Evolutionary conservation across 768 basidiomycete genomes (phyloP).

Genomic region (Tulasnella calospora): DNA sequence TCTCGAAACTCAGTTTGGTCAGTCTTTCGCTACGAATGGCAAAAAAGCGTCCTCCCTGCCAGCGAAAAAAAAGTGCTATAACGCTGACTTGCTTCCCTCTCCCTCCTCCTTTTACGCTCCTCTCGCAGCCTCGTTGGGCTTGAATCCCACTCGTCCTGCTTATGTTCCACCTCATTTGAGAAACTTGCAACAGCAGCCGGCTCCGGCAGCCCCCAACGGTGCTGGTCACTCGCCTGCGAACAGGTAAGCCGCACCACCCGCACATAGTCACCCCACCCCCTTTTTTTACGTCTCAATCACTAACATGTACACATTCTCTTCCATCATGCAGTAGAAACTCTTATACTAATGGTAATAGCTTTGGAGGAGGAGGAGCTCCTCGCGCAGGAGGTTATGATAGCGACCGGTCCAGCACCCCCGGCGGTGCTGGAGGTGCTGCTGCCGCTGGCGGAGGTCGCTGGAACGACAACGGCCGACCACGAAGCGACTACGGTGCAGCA

Average conservation of each 20-base stretch:
- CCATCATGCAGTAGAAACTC: conserved; percentile 2
- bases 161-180: conserved; percentile 89
- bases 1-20: conserved; percentile 22
- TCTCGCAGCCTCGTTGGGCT: conserved; percentile 19
- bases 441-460: conserved; percentile 37
- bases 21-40: neutral
- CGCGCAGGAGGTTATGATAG: conserved; percentile 40
- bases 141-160: conserved; percentile 52
- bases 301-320: conserved; percentile 21
- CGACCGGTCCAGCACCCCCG: conserved; percentile 36
- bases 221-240: conserved; percentile 53
- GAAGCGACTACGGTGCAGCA: conserved; percentile 47
- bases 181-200: conserved; percentile 51
- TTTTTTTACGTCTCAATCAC: neutral
- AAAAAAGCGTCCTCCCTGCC: conserved; percentile 8
- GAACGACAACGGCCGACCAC: conserved; percentile 31
- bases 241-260: conserved; percentile 41
- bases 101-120: neutral
- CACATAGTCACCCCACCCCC: neutral
- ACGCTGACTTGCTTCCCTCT: neutral
- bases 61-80: neutral
- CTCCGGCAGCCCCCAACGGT: conserved; percentile 17
- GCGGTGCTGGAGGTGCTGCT: conserved; percentile 27
- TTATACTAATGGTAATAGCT: conserved; percentile 38
- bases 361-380: conserved; percentile 43